Percentiles rank a stretch among this genome's conserved stretches.
Evolutionary conservation across 164 flowering plant species (phyloP).

Genomic region (Umbellularia californica): DNA sequence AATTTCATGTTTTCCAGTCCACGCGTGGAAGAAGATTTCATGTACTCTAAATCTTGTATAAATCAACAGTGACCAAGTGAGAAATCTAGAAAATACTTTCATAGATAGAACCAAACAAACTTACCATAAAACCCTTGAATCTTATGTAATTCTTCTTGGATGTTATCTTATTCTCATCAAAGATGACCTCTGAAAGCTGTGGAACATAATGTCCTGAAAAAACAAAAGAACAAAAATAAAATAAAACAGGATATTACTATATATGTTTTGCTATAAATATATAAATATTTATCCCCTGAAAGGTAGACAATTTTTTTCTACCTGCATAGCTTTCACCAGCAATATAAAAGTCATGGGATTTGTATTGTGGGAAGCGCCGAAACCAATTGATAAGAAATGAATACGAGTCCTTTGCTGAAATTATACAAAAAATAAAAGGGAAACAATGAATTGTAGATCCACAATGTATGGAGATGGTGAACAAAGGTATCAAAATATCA

Average conservation of each 20-base stretch:
- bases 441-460: not conserved
- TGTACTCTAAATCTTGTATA: not conserved
- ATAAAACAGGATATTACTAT: not conserved
- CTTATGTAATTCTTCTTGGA: conserved; percentile 40
- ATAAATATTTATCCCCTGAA: not conserved
- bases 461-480: not conserved
- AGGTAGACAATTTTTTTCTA: not conserved
- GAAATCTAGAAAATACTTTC: not conserved
- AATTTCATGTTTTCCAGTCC: not conserved
- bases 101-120: conserved; percentile 1
- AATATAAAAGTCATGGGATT: conserved; percentile 64
- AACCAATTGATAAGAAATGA: conserved; percentile 71
- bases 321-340: conserved; percentile 93
- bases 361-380: conserved; percentile 65
- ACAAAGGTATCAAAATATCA: no score
- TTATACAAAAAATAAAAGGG: not conserved
- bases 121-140: conserved; percentile 69
- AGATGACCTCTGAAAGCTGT: conserved; percentile 60
- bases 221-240: not conserved
- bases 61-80: no score
- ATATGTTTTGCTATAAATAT: not conserved
- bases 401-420: conserved; percentile 57
- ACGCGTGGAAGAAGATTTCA: not conserved
- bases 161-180: conserved; percentile 43
- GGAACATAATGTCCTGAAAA: conserved; percentile 64